phyloP scores from a whole-genome alignment of 345 rosid species.

The Citropsis articulata region DNA sequence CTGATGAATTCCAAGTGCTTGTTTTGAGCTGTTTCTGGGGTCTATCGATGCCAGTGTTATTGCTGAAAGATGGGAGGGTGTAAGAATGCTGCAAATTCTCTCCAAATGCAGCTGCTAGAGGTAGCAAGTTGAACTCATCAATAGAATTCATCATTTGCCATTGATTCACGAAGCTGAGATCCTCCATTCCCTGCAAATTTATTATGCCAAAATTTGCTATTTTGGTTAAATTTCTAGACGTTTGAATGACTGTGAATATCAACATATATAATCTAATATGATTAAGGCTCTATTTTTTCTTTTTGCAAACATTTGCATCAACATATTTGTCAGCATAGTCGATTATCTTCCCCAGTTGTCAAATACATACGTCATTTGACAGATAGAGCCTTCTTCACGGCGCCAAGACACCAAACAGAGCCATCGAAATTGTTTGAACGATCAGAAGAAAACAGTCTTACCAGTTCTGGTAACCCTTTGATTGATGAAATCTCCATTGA shows the following conservation, averaged over 20 bases:
- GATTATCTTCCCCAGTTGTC: no score
- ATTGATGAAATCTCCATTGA: slow-evolving; percentile 51
- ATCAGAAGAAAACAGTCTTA: slow-evolving; percentile 15
- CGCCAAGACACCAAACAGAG: no score
- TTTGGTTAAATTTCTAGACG: no score
- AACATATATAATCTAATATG: background rate
- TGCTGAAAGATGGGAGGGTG: slow-evolving; percentile 20
- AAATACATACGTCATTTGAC: no score
- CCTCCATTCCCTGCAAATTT: slow-evolving; percentile 49
- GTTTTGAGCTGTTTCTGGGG: slow-evolving; percentile 46
- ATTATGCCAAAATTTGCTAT: background rate
- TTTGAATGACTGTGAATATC: no score
- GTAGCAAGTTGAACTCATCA: slow-evolving; percentile 39
- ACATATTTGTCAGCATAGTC: no score
- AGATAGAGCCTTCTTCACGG: no score
- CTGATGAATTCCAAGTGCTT: slow-evolving; percentile 31
- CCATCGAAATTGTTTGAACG: background rate
- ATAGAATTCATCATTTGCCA: slow-evolving; percentile 45
- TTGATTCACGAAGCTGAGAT: slow-evolving; percentile 39
- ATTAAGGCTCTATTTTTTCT: background rate
- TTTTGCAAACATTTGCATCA: no score
- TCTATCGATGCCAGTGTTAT: slow-evolving; percentile 13
- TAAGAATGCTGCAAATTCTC: slow-evolving; percentile 33
- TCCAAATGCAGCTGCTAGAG: slow-evolving; percentile 41
- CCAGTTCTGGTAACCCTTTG: slow-evolving; percentile 36